A percentile compares a stretch with the other conserved stretches of the same genome.
Evolutionary conservation across 176 grass and related monocot genomes (phyloP).

Genomic region (Typha latifolia): DNA sequence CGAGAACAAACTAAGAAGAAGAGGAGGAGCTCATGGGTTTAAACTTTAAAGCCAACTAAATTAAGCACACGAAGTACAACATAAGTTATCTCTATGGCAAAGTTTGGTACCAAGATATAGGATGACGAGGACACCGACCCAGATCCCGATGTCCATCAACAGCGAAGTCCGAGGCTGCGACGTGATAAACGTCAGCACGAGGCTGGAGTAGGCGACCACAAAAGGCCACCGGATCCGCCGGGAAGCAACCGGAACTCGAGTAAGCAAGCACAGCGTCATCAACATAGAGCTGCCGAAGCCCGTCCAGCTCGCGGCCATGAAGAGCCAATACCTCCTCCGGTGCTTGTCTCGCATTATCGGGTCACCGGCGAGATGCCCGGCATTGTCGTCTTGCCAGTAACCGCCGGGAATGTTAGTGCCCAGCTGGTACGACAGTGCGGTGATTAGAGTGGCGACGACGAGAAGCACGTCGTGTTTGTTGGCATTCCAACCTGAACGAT

Average conservation of each 20-base stretch:
- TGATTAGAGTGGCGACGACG: constrained; percentile 49
- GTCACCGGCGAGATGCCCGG: constrained; percentile 23
- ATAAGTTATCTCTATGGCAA: not conserved
- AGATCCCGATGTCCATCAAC: constrained; percentile 27
- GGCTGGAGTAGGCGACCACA: constrained; percentile 38
- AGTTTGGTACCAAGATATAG: constrained; percentile 26
- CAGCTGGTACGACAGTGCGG: constrained; percentile 45
- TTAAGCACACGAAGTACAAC: too few relatives aligned
- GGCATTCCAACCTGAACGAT: constrained; percentile 14
- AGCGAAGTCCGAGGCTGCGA: constrained; percentile 38
- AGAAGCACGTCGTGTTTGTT: constrained; percentile 45
- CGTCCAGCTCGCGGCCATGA: constrained; percentile 38
- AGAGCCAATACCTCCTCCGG: constrained; percentile 25
- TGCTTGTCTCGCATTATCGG: constrained; percentile 56
- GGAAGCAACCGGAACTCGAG: constrained; percentile 24
- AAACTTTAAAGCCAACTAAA: too few relatives aligned
- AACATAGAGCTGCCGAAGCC: constrained; percentile 43
- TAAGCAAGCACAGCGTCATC: constrained; percentile 45
- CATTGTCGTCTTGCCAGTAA: constrained; percentile 33
- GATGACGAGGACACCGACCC: constrained; percentile 28
- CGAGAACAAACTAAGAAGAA: too few relatives aligned
- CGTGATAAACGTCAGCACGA: constrained; percentile 43
- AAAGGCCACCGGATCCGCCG: constrained; percentile 39
- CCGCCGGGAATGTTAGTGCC: constrained; percentile 40
- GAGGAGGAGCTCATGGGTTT: too few relatives aligned